phyloP scores from a whole-genome alignment of 1,139 yeast genomes.

The Ogataea hybrid region DNA sequence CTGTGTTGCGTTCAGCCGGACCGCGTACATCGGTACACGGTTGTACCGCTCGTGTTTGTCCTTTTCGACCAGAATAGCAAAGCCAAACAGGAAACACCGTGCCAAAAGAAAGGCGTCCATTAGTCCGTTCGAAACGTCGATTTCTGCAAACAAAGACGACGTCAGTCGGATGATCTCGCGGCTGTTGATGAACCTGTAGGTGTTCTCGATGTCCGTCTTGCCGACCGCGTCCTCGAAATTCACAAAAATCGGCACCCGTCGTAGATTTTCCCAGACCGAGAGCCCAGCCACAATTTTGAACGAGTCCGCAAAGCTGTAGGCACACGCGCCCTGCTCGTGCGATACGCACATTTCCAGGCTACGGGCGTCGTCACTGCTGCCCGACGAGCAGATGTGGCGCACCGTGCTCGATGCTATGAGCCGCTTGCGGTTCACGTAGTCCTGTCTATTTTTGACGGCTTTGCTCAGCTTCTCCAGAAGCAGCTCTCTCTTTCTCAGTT shows the following conservation, averaged over 20 bases:
- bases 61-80: too few relatives aligned
- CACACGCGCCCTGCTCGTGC: slow-evolving; percentile 1
- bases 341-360: slow-evolving; percentile 1
- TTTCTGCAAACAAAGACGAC: slow-evolving; percentile 7
- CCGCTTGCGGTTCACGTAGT: too few relatives aligned
- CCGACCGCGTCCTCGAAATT: slow-evolving; percentile 10
- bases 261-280: slow-evolving; percentile 11
- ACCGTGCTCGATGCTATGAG: too few relatives aligned
- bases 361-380: not conserved
- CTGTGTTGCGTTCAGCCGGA: slow-evolving; percentile 12
- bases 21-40: slow-evolving; percentile 17
- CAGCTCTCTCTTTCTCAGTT: slow-evolving; percentile 5
- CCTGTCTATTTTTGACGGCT: too few relatives aligned
- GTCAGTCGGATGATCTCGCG: slow-evolving; percentile 9
- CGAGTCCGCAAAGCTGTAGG: slow-evolving; percentile 3
- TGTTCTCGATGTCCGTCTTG: slow-evolving; percentile 10
- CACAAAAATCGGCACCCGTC: slow-evolving; percentile 8
- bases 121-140: slow-evolving; percentile 5
- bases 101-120: slow-evolving; percentile 10
- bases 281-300: slow-evolving; percentile 4
- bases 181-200: slow-evolving; percentile 15
- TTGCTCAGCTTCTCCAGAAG: slow-evolving; percentile 19
- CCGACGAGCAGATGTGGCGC: slow-evolving; percentile 5
- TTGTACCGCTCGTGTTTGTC: too few relatives aligned
- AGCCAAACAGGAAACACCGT: too few relatives aligned